Evolutionary conservation across 805 yeast species (phyloP).

Genomic region (Starmerella geochares): DNA sequence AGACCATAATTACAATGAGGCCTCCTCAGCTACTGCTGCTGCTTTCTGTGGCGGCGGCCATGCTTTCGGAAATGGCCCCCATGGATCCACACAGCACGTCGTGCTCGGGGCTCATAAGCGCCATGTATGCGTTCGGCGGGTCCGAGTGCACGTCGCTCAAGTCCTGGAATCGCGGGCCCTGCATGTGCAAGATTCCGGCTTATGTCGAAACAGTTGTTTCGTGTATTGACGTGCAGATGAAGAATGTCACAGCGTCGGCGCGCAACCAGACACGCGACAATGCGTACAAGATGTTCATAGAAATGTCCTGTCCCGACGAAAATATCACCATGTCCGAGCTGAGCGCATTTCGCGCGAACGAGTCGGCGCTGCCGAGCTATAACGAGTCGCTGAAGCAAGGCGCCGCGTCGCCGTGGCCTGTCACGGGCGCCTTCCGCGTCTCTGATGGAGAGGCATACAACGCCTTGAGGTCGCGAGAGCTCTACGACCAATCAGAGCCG

Average conservation of each 20-base stretch:
- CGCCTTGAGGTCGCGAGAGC: constrained; percentile 1
- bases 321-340: constrained; percentile 6
- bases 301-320: neutral
- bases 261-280: neutral
- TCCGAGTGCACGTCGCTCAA: neutral
- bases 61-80: constrained; percentile 12
- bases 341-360: neutral
- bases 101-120: constrained; percentile 10
- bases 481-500: neutral
- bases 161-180: constrained; percentile 1
- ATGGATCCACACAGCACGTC: constrained; percentile 9
- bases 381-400: neutral
- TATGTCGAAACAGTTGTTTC: constrained; percentile 9
- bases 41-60: constrained; percentile 4
- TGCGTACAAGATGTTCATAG: constrained; percentile 6
- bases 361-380: constrained; percentile 5
- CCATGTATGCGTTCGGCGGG: constrained; percentile 10
- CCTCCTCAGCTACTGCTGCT: neutral
- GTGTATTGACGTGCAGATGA: constrained; percentile 12
- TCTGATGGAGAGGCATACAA: constrained; percentile 5
- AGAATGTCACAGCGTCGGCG: constrained; percentile 2
- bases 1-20: neutral
- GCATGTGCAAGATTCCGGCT: constrained; percentile 10
- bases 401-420: constrained; percentile 16
- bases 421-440: constrained; percentile 9